phyloP scores from a whole-genome alignment of 495 filamentous ascomycete genomes.

The Tuber melanosporum region DNA sequence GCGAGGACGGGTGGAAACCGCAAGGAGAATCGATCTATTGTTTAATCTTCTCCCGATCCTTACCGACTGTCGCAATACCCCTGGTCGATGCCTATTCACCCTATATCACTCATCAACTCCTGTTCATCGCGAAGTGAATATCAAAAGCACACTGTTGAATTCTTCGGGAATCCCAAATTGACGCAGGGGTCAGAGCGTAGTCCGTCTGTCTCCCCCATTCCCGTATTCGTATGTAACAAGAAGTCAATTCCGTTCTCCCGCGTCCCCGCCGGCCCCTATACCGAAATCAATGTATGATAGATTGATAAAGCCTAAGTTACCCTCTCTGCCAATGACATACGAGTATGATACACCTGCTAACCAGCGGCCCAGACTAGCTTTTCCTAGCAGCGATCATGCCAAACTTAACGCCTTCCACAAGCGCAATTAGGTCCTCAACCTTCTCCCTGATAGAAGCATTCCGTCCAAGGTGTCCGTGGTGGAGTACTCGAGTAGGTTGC shows the following conservation, averaged over 20 bases:
- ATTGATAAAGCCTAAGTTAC: constrained; percentile 46
- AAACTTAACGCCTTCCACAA: constrained; percentile 67
- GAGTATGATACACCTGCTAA: constrained; percentile 61
- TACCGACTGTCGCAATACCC: constrained; percentile 61
- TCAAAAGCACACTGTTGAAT: constrained; percentile 53
- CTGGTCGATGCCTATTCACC: constrained; percentile 71
- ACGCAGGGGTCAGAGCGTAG: constrained; percentile 65
- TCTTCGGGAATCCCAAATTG: constrained; percentile 81
- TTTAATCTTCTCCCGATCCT: constrained; percentile 59
- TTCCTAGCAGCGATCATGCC: constrained; percentile 70
- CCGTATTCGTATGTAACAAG: constrained; percentile 89
- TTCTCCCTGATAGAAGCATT: constrained; percentile 65
- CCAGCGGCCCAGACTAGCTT: constrained; percentile 52
- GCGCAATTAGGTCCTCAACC: constrained; percentile 64
- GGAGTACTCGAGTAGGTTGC: constrained; percentile 8
- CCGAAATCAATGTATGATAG: not conserved
- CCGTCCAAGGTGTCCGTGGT: constrained; percentile 45
- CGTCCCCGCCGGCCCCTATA: constrained; percentile 16
- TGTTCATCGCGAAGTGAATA: not conserved
- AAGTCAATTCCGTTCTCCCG: constrained; percentile 75
- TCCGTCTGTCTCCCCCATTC: constrained; percentile 86
- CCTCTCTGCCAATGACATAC: constrained; percentile 80
- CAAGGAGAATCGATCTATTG: constrained; percentile 49
- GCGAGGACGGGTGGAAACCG: not conserved
- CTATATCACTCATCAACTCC: constrained; percentile 14